These are phyloP conservation scores for Mrakia frigida DNA, from an alignment of 768 basidiomycete species.

Conservation along the genomic window DNA sequence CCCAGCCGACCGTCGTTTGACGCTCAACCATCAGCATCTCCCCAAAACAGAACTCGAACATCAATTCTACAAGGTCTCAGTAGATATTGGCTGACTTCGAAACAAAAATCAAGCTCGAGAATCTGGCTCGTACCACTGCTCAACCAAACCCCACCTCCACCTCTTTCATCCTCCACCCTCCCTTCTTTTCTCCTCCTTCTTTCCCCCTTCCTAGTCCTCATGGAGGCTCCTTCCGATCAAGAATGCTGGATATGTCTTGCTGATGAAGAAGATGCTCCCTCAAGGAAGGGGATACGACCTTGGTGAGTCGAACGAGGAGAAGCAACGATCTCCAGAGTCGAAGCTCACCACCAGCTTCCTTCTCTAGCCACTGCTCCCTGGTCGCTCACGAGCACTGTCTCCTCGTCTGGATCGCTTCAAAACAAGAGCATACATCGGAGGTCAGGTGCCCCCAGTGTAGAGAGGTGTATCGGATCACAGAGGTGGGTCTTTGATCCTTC, in stretches of 20 bases:
- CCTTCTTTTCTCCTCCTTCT: neutral
- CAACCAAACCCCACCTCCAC: no score
- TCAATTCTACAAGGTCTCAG: no score
- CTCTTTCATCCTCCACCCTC: neutral
- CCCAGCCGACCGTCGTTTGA: neutral
- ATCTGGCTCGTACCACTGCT: no score
- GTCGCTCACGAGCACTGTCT: constrained; percentile 26
- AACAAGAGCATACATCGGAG: constrained; percentile 13
- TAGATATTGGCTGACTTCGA: no score
- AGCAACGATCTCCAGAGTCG: no score
- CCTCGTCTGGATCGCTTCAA: constrained; percentile 23
- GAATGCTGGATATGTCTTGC: constrained; percentile 16
- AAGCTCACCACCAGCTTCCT: neutral
- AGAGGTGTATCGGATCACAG: neutral
- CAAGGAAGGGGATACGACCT: neutral
- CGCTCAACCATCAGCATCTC: no score
- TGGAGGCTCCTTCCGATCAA: neutral
- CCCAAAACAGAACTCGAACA: no score
- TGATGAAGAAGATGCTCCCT: neutral
- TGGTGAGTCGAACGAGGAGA: constrained; percentile 1
- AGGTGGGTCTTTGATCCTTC: neutral
- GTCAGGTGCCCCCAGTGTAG: neutral
- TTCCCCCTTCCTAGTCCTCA: neutral
- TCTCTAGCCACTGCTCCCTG: constrained; percentile 16
- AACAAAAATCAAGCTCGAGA: no score